Conservation (phyloP, 1,284 basidiomycete genomes). For the Meira miltonrushii region DNA sequence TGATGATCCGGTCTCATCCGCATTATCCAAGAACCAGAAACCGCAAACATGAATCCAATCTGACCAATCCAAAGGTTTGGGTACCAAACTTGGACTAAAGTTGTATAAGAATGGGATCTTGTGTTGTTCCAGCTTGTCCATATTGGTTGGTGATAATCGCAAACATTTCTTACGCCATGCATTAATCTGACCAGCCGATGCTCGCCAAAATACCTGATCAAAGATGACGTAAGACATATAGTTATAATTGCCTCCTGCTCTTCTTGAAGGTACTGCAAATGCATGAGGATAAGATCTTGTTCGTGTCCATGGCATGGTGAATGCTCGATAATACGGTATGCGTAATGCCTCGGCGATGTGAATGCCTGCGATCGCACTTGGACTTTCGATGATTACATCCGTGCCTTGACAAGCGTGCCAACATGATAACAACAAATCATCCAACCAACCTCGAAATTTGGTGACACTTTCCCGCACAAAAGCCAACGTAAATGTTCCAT, state of each 20-base stretch:
- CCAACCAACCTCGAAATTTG: slow-evolving; percentile 95
- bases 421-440: slow-evolving; percentile 84
- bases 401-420: slow-evolving; percentile 94
- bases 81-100: slow-evolving; percentile 74
- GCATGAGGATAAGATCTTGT: slow-evolving; percentile 91
- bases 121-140: slow-evolving; percentile 90
- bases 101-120: slow-evolving; percentile 97
- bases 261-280: slow-evolving; percentile 85
- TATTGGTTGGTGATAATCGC: slow-evolving; percentile 70
- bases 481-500: slow-evolving; percentile 84
- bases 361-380: slow-evolving; percentile 96
- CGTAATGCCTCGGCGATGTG: slow-evolving; percentile 90
- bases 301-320: slow-evolving; percentile 73
- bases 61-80: slow-evolving; percentile 76
- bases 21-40: slow-evolving; percentile 57
- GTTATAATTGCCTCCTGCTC: slow-evolving; percentile 89
- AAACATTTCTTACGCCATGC: slow-evolving; percentile 78
- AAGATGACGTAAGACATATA: slow-evolving; percentile 96
- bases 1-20: slow-evolving; percentile 71
- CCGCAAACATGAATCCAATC: slow-evolving; percentile 94
- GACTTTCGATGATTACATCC: slow-evolving; percentile 88
- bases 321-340: slow-evolving; percentile 87
- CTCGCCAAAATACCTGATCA: slow-evolving; percentile 96
- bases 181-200: slow-evolving; percentile 80
- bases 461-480: slow-evolving; percentile 84